Evolutionary conservation across 768 basidiomycete species (phyloP).

Genomic region (Mycena rebaudengoi): DNA sequence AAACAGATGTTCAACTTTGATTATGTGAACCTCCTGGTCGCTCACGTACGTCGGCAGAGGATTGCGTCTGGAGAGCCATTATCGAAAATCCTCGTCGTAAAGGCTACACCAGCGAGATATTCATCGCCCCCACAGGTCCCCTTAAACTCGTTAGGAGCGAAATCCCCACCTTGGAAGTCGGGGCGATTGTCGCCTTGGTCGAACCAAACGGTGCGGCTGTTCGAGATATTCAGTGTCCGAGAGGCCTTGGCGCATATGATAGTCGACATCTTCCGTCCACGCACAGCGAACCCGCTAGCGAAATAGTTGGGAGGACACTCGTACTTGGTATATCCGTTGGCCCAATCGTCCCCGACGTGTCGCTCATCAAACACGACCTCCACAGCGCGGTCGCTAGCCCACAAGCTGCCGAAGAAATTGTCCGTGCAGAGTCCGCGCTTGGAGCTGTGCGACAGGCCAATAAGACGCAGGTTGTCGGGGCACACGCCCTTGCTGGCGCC

Average conservation of each 20-base stretch:
- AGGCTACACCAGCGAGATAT: constrained; percentile 24
- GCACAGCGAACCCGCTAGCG: constrained; percentile 19
- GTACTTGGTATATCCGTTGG: constrained; percentile 24
- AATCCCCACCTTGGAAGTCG: constrained; percentile 20
- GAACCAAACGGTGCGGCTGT: constrained; percentile 27
- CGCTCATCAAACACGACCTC: constrained; percentile 19
- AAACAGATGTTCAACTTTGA: too few relatives aligned
- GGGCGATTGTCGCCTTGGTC: constrained; percentile 20
- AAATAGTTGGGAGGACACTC: constrained; percentile 15
- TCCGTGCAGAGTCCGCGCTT: constrained; percentile 26
- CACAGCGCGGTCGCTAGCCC: not conserved
- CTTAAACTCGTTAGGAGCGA: constrained; percentile 13
- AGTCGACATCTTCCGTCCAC: constrained; percentile 21
- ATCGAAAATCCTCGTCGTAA: constrained; percentile 10
- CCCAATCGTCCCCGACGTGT: constrained; percentile 25
- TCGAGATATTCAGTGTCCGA: constrained; percentile 11
- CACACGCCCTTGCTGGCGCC: constrained; percentile 23
- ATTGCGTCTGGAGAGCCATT: constrained; percentile 16
- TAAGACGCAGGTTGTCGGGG: constrained; percentile 24
- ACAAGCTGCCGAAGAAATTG: constrained; percentile 8
- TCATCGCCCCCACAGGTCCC: constrained; percentile 18
- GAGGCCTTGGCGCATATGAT: constrained; percentile 17
- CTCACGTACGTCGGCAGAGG: too few relatives aligned
- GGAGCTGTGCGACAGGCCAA: constrained; percentile 19
- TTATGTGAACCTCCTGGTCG: too few relatives aligned